A percentile compares a stretch with the other conserved stretches of the same genome.
Conservation (phyloP, 768 basidiomycete genomes). For the Obba rivulosa region DNA sequence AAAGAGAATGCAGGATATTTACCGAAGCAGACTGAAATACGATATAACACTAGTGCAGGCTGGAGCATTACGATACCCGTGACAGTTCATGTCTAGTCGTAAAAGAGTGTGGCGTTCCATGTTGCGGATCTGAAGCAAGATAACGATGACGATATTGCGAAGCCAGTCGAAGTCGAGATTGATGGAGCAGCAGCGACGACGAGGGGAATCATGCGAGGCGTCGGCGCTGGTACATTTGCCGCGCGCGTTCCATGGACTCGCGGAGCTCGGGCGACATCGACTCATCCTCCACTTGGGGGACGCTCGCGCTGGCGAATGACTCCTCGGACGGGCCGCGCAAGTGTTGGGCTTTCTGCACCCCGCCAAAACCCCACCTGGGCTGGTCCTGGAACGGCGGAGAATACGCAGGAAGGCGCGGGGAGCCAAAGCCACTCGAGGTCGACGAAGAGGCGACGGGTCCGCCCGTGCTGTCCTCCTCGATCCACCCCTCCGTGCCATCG, state of each 20-base stretch:
- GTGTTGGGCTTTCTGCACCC: too few species aligned
- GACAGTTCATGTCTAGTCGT: neutral
- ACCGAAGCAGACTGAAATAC: neutral
- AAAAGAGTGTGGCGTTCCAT: neutral
- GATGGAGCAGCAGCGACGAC: neutral
- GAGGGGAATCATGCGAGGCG: neutral
- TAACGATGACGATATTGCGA: too few species aligned
- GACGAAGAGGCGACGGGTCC: slow-evolving; percentile 14
- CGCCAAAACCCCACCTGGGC: neutral
- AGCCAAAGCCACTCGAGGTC: slow-evolving; percentile 22
- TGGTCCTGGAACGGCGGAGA: slow-evolving; percentile 30
- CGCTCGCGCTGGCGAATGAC: slow-evolving; percentile 17
- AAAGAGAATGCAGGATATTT: neutral
- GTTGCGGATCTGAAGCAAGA: neutral
- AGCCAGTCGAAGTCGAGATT: too few species aligned
- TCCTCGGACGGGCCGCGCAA: slow-evolving; percentile 32
- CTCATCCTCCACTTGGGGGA: slow-evolving; percentile 39
- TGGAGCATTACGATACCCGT: neutral
- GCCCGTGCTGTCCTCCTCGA: slow-evolving; percentile 47
- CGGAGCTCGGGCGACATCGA: slow-evolving; percentile 65
- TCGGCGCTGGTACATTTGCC: slow-evolving; percentile 31
- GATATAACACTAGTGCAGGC: neutral
- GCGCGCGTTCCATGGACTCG: slow-evolving; percentile 67
- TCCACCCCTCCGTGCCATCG: slow-evolving; percentile 72
- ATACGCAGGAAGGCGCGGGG: slow-evolving; percentile 23